A percentile compares a stretch with the other conserved stretches of the same genome.
These are phyloP conservation scores for Fraxinus baroniana DNA, from an alignment of 305 asterid species.

Conservation along the genomic window DNA sequence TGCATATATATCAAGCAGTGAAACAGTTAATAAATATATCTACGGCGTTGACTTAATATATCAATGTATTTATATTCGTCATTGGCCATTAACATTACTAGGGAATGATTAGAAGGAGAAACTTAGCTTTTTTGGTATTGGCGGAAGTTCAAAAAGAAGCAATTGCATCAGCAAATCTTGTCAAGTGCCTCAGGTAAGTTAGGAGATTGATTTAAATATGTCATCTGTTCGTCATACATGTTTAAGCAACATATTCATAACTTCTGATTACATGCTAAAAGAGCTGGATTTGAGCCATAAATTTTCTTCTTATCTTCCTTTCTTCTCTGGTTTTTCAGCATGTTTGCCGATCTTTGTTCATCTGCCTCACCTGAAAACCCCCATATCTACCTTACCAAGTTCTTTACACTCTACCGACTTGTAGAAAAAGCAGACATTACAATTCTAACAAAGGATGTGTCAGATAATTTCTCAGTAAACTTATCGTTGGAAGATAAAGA, in stretches of 20 bases:
- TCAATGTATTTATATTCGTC: background rate
- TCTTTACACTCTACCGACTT: conserved; percentile 66
- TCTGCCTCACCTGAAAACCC: conserved; percentile 76
- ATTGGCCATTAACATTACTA: conserved; percentile 24
- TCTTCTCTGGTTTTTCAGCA: conserved; percentile 35
- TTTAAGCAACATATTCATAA: background rate
- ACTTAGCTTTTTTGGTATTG: conserved; percentile 67
- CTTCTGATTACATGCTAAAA: background rate
- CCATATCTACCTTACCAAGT: conserved; percentile 58
- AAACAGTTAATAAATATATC: background rate
- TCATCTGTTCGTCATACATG: background rate
- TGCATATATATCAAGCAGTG: background rate
- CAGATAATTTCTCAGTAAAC: conserved; percentile 32
- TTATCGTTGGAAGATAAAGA: conserved; percentile 44
- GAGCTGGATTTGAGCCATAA: background rate
- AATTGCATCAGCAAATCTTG: conserved; percentile 59
- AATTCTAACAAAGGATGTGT: conserved; percentile 35
- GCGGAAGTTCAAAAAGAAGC: conserved; percentile 92
- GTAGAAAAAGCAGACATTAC: conserved; percentile 54
- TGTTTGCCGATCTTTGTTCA: conserved; percentile 70
- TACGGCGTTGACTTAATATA: background rate
- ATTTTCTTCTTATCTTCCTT: background rate
- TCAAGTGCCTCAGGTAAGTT: conserved; percentile 71
- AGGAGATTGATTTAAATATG: background rate
- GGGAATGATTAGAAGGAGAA: conserved; percentile 73